Evolutionary conservation across 345 rosid genomes (phyloP), one percentile per base, ranked within the genome.

Genomic region (Euphorbia lathyris): DNA sequence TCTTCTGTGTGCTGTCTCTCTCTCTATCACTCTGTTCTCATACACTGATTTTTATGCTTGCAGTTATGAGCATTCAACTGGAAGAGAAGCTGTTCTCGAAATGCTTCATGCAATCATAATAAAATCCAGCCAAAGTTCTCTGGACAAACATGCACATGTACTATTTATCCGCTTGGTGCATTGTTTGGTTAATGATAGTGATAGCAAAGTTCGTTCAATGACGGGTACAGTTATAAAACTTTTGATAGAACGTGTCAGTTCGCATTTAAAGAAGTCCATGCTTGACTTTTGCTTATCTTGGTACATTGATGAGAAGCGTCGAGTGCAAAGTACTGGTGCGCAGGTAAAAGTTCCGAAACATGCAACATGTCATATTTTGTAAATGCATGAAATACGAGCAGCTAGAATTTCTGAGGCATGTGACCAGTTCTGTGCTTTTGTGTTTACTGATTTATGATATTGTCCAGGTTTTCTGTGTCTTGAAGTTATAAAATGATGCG

Each of bases 41-140:
- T 40, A 13, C 67, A 48, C 36, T 76, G 40, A 58, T 9, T 66
- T n/a, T 60, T 25, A 9, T 56, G 70, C 63, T 68, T 80, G 76
- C 85, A 94, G 98, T 77, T 95, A 90, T 66, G 88, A 86, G 75
- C 86, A 86, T 87, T 64, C 91, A 73, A 82, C 86, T 74, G 99
- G 99, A 77, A 88, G 97, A 83, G 84, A 85, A 75, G 90, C 97
- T 59, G 97, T 90, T 38, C 92, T 95, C 73, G 93, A 86, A 79
- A 90, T 87, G 96, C 92, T 95, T 29, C 82, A 81, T 57, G 84
- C 87, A 13, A 86, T 95, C 17, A 80, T 92, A 65, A 74, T 69
- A 61, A 88, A 95, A 83, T 87, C 86, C 52, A 91, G 87, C 9
- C 79, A 71, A 71, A 80, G 74, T 43, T 72, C 81, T 73, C 75